Percentiles rank a stretch among this genome's conserved stretches.
Conservation (phyloP, 495 filamentous ascomycete genomes). For the Pseudomonodictys pantanalensis region DNA sequence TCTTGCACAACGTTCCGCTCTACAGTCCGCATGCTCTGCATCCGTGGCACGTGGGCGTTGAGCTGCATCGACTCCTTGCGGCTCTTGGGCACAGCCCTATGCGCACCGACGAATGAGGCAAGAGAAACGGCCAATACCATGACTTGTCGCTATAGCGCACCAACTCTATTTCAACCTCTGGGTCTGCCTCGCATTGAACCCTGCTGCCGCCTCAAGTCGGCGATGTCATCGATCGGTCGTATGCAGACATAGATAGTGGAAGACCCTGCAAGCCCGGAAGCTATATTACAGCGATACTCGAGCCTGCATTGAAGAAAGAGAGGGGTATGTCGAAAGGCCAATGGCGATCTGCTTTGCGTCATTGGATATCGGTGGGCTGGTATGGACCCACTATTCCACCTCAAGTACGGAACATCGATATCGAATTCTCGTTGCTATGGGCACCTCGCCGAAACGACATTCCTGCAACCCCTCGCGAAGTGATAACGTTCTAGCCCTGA, state of each 20-base stretch:
- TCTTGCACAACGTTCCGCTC: neutral
- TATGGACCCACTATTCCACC: no score
- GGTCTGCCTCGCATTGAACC: neutral
- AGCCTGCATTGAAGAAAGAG: no score
- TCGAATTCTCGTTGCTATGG: no score
- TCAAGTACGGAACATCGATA: no score
- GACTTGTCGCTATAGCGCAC: neutral
- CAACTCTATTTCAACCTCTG: slow-evolving; percentile 16
- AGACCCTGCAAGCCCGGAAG: no score
- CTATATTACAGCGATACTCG: no score
- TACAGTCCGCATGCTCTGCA: neutral
- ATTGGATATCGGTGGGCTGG: no score
- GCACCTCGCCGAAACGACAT: no score
- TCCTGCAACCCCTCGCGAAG: no score
- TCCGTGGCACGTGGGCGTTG: neutral
- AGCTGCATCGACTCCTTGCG: neutral
- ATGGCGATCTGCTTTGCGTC: no score
- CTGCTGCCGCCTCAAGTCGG: neutral
- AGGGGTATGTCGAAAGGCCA: no score
- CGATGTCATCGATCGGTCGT: neutral
- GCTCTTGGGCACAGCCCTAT: neutral
- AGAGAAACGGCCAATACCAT: neutral
- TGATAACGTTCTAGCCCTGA: no score
- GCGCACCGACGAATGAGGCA: neutral
- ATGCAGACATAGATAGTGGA: neutral